Base-by-base conservation (phyloP, 257 asterid species). In the Agastache rugosa region DNA sequence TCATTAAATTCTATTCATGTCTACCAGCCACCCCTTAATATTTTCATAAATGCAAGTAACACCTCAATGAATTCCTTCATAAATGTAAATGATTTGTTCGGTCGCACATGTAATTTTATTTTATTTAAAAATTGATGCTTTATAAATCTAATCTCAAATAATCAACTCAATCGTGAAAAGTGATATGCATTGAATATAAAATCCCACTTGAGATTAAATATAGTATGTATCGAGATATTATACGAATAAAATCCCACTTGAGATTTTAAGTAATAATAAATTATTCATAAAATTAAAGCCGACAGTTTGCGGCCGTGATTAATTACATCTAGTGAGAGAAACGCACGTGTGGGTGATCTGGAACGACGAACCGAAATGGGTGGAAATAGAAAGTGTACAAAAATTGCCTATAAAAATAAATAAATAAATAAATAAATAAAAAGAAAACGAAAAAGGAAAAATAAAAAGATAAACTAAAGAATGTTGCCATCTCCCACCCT, bases 321-420 rank as follows among this genome's bases (percentile, higher is more conserved):
- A 63, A 19, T 41, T 39, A 63, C 10, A 19, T 20, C 34, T 19
- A 4, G 35, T 39, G 35, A 63, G 56, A 44, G 22, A 22, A 19
- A 35, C 65, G 45, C 84, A 79, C 88, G 86, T 81, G 83, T 68
- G 86, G 71, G 44, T 74, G 83, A 79, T 73, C 82, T 70, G 61
- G 77, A 75, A 81, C 81, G 73, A 81, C 81, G 73, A 35, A 80
- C 72, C 77, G 67, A 77, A 55, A 66, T 84, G 85, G 84, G 71
- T 73, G 78, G 81, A 62, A 39, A 66, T 69, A 76, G 81, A 62
- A 48, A 69, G 29, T 51, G 75, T 64, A 4, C 34, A 1, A 29
- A 29, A 29, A 1, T 29, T 29, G 4, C 34, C n/a, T n/a, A n/a
- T n/a, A n/a, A n/a, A n/a, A n/a, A 29, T 2, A 10, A n/a, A 16